Percentiles rank a stretch among this genome's conserved stretches.
Evolutionary conservation across 768 basidiomycete genomes (phyloP).

Genomic region (Clavulina sp.): DNA sequence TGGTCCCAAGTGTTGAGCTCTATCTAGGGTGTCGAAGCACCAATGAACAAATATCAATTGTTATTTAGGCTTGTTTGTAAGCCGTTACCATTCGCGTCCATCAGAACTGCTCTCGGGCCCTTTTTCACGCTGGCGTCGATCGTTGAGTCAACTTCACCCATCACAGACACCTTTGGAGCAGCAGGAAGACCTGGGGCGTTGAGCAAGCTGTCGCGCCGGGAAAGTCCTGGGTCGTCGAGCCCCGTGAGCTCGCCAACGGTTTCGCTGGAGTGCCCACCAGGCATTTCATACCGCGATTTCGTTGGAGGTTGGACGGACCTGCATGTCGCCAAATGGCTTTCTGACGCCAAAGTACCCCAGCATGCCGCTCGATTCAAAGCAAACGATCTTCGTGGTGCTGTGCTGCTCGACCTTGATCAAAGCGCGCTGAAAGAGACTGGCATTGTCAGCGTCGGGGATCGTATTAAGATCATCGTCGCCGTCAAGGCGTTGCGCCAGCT

Average conservation of each 20-base stretch:
- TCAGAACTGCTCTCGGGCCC: no score
- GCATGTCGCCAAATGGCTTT: conserved; percentile 50
- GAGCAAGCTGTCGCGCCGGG: no score
- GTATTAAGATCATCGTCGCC: conserved; percentile 70
- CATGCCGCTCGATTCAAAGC: conserved; percentile 53
- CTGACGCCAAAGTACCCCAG: conserved; percentile 52
- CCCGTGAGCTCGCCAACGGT: not conserved
- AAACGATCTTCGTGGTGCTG: conserved; percentile 85
- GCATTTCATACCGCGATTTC: not conserved
- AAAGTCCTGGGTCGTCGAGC: not conserved
- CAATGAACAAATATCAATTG: no score
- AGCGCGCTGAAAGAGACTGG: conserved; percentile 79
- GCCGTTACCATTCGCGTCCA: no score
- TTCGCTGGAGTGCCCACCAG: not conserved
- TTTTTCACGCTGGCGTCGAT: no score
- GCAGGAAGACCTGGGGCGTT: no score
- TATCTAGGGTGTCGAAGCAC: no score
- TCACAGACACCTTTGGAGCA: no score
- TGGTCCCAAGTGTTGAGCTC: no score
- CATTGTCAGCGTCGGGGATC: conserved; percentile 75
- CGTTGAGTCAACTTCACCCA: no score
- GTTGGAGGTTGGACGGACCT: conserved; percentile 15
- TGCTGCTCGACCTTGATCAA: conserved; percentile 84
- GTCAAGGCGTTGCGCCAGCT: conserved; percentile 61
- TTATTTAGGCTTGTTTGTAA: no score